These are phyloP conservation scores for Solanum arcanum DNA, from an alignment of 257 asterid species.

Conservation along the genomic window DNA sequence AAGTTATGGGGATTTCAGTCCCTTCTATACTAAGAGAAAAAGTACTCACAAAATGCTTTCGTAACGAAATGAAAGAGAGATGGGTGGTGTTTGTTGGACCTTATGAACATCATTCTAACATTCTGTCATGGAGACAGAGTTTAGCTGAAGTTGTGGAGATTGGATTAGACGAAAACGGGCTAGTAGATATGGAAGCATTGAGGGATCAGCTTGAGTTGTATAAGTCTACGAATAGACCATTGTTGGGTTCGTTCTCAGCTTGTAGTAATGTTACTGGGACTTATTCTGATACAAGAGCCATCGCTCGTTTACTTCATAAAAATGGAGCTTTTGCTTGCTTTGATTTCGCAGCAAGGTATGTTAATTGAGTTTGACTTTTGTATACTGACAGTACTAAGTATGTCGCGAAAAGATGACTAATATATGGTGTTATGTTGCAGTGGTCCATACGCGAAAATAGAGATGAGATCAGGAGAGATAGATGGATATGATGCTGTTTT, in stretches of 20 bases:
- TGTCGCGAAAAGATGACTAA: background rate
- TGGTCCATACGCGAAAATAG: background rate
- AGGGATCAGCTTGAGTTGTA: constrained; percentile 13
- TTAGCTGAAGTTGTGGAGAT: constrained; percentile 53
- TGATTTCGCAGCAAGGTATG: background rate
- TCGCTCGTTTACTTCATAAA: constrained; percentile 32
- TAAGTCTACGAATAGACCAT: constrained; percentile 10
- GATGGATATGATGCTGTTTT: constrained; percentile 46
- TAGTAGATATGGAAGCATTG: constrained; percentile 21
- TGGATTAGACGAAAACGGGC: constrained; percentile 24
- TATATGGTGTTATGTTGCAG: background rate
- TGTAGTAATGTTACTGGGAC: constrained; percentile 52
- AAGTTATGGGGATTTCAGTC: constrained; percentile 37
- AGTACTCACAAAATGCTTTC: constrained; percentile 3
- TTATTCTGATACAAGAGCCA: constrained; percentile 19
- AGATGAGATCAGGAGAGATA: background rate
- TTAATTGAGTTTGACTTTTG: background rate
- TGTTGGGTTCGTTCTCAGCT: constrained; percentile 46
- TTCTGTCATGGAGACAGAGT: constrained; percentile 48
- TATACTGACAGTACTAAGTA: too few species aligned
- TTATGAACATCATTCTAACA: constrained; percentile 53
- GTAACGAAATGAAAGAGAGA: constrained; percentile 8
- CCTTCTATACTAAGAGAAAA: constrained; percentile 29
- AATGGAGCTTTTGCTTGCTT: background rate
- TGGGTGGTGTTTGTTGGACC: constrained; percentile 47